Base-by-base conservation (phyloP, 805 yeast species). In the Saccharomycopsis synnaedendra region DNA sequence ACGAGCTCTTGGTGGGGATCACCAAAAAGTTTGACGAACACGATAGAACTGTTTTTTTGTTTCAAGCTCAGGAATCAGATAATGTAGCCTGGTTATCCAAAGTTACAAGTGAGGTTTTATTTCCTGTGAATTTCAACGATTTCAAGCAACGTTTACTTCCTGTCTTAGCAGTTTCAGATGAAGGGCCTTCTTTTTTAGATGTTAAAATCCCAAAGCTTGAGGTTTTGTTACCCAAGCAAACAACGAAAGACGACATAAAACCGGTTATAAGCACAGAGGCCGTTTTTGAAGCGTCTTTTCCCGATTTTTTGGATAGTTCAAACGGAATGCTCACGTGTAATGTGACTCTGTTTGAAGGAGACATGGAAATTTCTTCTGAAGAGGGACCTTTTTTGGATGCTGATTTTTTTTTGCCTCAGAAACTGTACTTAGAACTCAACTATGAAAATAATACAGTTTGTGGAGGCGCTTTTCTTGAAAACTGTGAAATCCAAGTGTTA, bases 51-150 rank as follows among this genome's bases (percentile, higher is more conserved):
- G 32, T 45, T 10, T 19, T 47, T 6, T 47, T 38, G 11, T 32
- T 44, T 6, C 35, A 42, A n/a, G 50, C 42, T 5, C 4, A n/a
- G 29, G 3, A 32, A 8, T 45, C 49, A 9, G 42, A 49, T 33
- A 49, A 49, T 39, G 46, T 46, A 5, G 32, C 19, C 32, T 49
- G 52, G 52, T 11, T 49, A 19, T 42, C 39, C 35, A 38, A 45
- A 19, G 42, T 49, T 5, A 9, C 45, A 29, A 45, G 41, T 29
- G 33, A 31, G 29, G 32, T 41, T 7, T 27, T 36, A 11, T 29
- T 49, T 27, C 52, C 52, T 9, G 27, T 49, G 10, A 35, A 39
- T 19, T 7, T 44, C 11, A 44, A 44, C 33, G 38, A 39, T 3
- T 19, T 44, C 2, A 44, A 44, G 33, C 19, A 19, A n/a, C 34